These are phyloP conservation scores for Heliamphora exappendiculata DNA, from an alignment of 148 eudicot species.

Conservation along the genomic window DNA sequence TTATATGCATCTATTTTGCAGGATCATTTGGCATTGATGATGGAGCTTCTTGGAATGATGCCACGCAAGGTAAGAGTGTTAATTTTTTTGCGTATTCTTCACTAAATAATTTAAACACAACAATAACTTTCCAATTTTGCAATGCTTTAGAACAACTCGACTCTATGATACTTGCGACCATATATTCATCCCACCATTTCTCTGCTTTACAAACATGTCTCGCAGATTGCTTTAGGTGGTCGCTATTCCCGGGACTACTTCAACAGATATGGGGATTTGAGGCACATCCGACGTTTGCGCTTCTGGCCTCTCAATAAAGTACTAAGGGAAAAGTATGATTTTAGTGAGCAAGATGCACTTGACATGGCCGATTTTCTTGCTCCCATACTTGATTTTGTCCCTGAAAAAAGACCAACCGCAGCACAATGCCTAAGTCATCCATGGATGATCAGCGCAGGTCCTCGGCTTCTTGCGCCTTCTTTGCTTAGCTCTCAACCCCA, in stretches of 20 bases:
- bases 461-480: conserved; percentile 36
- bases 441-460: conserved; percentile 66
- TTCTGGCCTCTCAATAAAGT: conserved; percentile 84
- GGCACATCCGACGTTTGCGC: conserved; percentile 64
- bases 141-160: background rate
- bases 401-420: conserved; percentile 89
- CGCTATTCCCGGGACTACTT: conserved; percentile 76
- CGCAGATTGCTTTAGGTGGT: conserved; percentile 71
- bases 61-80: conserved; percentile 67
- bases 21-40: conserved; percentile 97
- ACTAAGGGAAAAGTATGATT: conserved; percentile 66
- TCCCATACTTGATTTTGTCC: conserved; percentile 75
- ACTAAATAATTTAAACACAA: background rate
- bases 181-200: background rate
- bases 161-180: background rate
- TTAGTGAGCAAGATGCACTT: conserved; percentile 67
- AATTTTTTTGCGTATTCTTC: background rate
- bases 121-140: background rate
- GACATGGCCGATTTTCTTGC: conserved; percentile 69
- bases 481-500: conserved; percentile 13
- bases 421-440: conserved; percentile 77
- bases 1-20: conserved; percentile 17
- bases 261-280: conserved; percentile 72
- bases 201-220: background rate
- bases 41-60: conserved; percentile 95